These are phyloP conservation scores for Solanum hybrid DNA, from an alignment of 305 asterid species.

Conservation along the genomic window DNA sequence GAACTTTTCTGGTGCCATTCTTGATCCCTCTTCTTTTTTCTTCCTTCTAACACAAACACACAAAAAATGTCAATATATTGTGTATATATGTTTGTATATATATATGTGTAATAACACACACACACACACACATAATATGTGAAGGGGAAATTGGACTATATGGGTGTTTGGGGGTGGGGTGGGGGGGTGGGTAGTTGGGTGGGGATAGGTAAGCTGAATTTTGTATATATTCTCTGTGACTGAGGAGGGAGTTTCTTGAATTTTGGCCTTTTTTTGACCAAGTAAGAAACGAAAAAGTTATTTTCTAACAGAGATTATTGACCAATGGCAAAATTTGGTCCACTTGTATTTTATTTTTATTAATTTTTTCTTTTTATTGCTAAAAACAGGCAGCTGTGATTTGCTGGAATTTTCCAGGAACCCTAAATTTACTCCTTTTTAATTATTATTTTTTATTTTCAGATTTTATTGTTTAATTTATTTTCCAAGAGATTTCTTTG, in stretches of 20 bases:
- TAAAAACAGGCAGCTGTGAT: background rate
- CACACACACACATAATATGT: background rate
- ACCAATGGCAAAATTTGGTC: background rate
- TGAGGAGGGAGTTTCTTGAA: background rate
- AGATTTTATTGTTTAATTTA: background rate
- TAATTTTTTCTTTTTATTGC: background rate
- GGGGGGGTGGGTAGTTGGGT: background rate
- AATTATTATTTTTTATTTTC: background rate
- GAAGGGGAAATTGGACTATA: background rate
- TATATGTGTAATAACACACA: background rate
- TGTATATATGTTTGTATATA: background rate
- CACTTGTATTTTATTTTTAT: background rate
- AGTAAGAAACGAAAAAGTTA: background rate
- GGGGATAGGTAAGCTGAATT: background rate
- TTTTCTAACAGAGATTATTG: background rate
- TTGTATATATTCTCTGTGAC: background rate
- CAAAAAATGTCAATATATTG: background rate
- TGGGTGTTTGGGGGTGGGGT: background rate
- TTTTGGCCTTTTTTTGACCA: background rate
- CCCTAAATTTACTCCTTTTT: background rate
- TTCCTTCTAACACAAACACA: background rate
- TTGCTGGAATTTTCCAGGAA: background rate
- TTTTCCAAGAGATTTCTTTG: background rate
- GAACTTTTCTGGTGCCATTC: constrained; percentile 42
- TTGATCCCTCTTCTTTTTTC: constrained; percentile 3